These are phyloP conservation scores for Symbiodinium pilosum DNA, from an alignment of 73 alveolate species.

Conservation along the genomic window DNA sequence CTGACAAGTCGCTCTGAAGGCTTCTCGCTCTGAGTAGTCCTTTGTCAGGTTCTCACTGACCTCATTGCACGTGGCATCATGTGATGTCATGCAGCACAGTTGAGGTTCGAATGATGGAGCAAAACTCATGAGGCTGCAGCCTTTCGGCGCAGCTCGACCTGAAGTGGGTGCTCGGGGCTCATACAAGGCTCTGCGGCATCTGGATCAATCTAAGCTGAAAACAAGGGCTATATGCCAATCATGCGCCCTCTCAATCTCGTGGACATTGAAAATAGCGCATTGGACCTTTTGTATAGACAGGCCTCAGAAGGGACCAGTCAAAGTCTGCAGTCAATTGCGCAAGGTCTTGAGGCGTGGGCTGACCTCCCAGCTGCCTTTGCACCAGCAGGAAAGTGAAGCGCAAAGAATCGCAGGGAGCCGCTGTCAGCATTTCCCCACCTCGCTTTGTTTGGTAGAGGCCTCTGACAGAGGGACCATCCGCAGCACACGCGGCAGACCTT, in stretches of 20 bases:
- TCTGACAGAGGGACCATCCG: constrained; percentile 48
- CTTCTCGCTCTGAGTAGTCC: background rate
- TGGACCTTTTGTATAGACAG: constrained; percentile 48
- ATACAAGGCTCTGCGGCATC: no score
- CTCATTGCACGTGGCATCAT: background rate
- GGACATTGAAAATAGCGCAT: constrained; percentile 76
- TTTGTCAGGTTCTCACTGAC: background rate
- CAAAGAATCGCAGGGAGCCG: background rate
- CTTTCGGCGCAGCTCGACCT: constrained; percentile 25
- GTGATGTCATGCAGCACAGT: no score
- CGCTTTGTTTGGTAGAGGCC: constrained; percentile 81
- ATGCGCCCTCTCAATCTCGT: constrained; percentile 66
- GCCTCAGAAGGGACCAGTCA: constrained; percentile 10
- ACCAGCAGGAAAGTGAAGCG: background rate
- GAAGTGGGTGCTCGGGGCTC: background rate
- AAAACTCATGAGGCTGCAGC: background rate
- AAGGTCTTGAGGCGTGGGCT: background rate
- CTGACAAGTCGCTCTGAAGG: constrained; percentile 21
- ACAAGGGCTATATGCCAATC: constrained; percentile 82
- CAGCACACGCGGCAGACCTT: constrained; percentile 28
- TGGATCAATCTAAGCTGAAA: background rate
- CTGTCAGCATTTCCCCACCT: background rate
- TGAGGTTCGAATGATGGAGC: background rate
- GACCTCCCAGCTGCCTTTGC: constrained; percentile 16
- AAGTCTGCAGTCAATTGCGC: background rate